Evolutionary conservation across 345 rosid genomes (phyloP).

Genomic region (Gossypium sturtianum): DNA sequence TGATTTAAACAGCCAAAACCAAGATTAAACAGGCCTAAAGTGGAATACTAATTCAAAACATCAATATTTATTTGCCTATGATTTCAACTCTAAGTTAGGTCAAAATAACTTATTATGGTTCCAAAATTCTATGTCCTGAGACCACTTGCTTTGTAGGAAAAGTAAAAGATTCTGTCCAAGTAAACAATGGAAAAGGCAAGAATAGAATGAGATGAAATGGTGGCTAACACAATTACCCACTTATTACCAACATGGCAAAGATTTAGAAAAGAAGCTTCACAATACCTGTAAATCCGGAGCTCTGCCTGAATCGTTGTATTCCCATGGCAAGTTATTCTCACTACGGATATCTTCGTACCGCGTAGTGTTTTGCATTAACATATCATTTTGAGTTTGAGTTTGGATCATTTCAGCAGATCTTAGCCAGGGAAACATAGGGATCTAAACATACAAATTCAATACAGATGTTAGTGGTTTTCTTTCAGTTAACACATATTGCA

Average conservation of each 20-base stretch:
- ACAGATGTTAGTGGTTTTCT: background rate
- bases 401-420: slow-evolving; percentile 8
- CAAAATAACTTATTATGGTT: background rate
- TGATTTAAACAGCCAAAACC: no score
- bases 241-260: background rate
- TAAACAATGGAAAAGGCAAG: background rate
- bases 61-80: background rate
- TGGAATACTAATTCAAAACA: background rate
- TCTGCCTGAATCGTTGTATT: background rate
- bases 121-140: background rate
- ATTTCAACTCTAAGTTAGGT: background rate
- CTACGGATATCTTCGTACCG: background rate
- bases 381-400: slow-evolving; percentile 2
- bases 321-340: background rate
- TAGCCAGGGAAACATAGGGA: slow-evolving; percentile 11
- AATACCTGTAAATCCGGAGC: background rate
- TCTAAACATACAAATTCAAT: background rate
- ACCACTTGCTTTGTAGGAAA: background rate
- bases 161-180: background rate
- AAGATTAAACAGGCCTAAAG: background rate
- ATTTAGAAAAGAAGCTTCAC: background rate
- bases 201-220: background rate
- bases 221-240: no score
- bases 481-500: background rate
- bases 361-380: background rate